Evolutionary conservation across 306 rosid species (phyloP), one percentile per base, ranked within the genome.

Genomic region (Neltuma alba): DNA sequence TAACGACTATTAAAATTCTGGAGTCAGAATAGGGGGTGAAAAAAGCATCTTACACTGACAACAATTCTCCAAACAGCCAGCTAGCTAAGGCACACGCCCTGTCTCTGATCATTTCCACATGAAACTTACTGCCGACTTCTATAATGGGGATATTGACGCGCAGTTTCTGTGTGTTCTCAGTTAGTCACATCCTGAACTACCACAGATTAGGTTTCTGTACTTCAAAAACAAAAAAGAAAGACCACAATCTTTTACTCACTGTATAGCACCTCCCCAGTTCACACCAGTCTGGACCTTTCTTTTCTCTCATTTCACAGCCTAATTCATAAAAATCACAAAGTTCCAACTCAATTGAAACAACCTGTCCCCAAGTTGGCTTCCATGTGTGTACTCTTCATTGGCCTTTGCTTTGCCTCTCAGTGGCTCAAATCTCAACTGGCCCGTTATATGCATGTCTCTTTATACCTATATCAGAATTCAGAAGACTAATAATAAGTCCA

Each of bases 171-270:
- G 81, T 87, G 75, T 89, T 84, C 85, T 89, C 81, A 89, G 94
- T 91, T 89, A 81, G 97, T 93, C 97, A 93, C 91, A 91, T 88
- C 92, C 52, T 76, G 74, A 83, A 79, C 85, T 76, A 20, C 16
- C 76, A 82, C 68, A 48, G 34, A 66, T 69, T 74, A 81, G 78
- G 78, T 73, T 67, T 81, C 31, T 76, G 71, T 86, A 84, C 50
- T 50, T 50, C 9, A 15, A 3, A 47, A 44, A 66, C 72, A 77
- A 61, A 54, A 54, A 79, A 65, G 54, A 55, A 80, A 66, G 55
- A 64, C 78, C 23, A 36, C 48, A 63, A 80, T 70, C 79, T 74
- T 21, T 38, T 3, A 11, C 10, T 6, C 83, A 87, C 75, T 21
- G 70, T 76, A 40, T 74, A 54, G 50, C 62, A 80, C 64, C 70